Conservation (phyloP, 2,329 filamentous ascomycete genomes). For the Alternaria angustiovoidea region DNA sequence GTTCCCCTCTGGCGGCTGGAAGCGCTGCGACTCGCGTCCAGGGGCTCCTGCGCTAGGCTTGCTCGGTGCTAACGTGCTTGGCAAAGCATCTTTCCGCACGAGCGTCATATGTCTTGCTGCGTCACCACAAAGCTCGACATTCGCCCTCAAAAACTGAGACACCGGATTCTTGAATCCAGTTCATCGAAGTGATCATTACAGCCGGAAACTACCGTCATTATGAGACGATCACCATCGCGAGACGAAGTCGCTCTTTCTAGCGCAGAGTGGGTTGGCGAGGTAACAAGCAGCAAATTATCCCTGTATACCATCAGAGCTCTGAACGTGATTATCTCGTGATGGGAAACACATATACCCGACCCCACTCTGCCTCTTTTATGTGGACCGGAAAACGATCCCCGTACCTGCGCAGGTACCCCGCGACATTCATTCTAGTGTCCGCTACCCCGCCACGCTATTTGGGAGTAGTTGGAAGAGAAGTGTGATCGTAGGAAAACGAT, state of each 20-base stretch:
- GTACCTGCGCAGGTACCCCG: background rate
- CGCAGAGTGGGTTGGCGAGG: background rate
- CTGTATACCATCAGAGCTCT: no score
- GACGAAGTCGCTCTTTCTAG: background rate
- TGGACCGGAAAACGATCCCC: background rate
- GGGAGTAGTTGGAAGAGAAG: background rate
- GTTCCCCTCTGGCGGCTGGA: background rate
- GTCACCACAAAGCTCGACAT: background rate
- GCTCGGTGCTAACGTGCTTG: background rate
- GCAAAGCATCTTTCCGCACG: background rate
- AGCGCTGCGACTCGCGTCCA: background rate
- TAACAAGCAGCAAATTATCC: background rate
- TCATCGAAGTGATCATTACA: accelerated
- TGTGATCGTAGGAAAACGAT: background rate
- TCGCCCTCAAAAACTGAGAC: background rate
- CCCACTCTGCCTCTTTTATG: background rate
- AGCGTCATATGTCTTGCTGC: background rate
- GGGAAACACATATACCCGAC: background rate
- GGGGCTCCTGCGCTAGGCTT: background rate
- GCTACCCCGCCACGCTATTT: background rate
- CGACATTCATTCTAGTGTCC: background rate
- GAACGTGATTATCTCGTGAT: background rate
- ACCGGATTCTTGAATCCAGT: background rate
- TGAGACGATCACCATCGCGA: background rate
- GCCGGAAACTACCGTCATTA: background rate